These are phyloP conservation scores for Lindgomyces ingoldianus DNA, from an alignment of 495 filamentous ascomycete species.

Conservation along the genomic window DNA sequence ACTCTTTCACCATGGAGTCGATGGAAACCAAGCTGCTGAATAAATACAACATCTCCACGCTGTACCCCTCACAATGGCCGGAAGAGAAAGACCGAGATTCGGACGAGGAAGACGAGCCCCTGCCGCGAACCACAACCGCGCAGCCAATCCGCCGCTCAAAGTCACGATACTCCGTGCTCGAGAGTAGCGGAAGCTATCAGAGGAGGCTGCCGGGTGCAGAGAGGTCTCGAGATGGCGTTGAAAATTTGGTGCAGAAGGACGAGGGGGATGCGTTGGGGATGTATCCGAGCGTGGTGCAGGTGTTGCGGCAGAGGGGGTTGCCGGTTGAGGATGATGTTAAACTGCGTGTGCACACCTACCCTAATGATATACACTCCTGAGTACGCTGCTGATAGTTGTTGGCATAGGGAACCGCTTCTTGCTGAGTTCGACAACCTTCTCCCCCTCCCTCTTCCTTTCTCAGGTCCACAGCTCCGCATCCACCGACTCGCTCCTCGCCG, in stretches of 20 bases:
- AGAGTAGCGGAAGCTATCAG: slow-evolving; percentile 67
- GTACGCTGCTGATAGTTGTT: no score
- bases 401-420: slow-evolving; percentile 91
- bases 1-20: slow-evolving; percentile 27
- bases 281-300: slow-evolving; percentile 78
- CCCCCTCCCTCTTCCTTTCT: slow-evolving; percentile 84
- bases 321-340: slow-evolving; percentile 81
- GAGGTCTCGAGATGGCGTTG: slow-evolving; percentile 64
- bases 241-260: slow-evolving; percentile 80
- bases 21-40: slow-evolving; percentile 74
- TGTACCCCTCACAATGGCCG: slow-evolving; percentile 85
- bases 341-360: slow-evolving; percentile 58
- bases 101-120: slow-evolving; percentile 65
- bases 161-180: slow-evolving; percentile 81
- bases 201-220: slow-evolving; percentile 69
- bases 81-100: slow-evolving; percentile 74
- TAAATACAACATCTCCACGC: slow-evolving; percentile 81
- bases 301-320: slow-evolving; percentile 72
- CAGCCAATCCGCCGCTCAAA: slow-evolving; percentile 58
- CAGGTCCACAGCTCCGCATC: slow-evolving; percentile 84
- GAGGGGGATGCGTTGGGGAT: slow-evolving; percentile 87
- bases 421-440: slow-evolving; percentile 92
- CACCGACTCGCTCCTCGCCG: slow-evolving; percentile 73
- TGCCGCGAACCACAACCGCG: slow-evolving; percentile 34
- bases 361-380: no score